Evolutionary conservation across 2,329 filamentous ascomycete species (phyloP), one percentile per base, ranked within the genome.

Genomic region (Colletotrichum sp.): DNA sequence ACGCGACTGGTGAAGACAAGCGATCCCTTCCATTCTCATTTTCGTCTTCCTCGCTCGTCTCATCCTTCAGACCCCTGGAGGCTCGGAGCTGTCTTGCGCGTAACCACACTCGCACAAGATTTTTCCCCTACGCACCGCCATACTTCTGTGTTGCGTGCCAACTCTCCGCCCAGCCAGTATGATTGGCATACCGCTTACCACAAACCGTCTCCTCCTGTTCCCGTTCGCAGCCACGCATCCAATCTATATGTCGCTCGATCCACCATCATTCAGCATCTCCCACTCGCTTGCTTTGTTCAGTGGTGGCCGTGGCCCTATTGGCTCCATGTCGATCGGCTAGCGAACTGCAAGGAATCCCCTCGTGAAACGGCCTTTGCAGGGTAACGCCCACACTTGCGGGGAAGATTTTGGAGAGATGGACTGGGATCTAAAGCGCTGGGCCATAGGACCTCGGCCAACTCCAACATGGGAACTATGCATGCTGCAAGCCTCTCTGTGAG

Each of bases 341-440:
- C 21, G 28, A 62, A 57, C 24, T 28, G 44, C 66, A 76, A 44
- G 66, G 72, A 64, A 59, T 36, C 26, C 36, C 60, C 60, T 64
- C 67, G 30, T 67, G 66, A 68, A 75, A 76, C 72, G 66, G 21
- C 16, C 49, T 75, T 32, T 65, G 71, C 65, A 70, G 49, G 65
- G 74, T 55, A 16, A 52, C 21, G n/a, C 34, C 39, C 44, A 76
- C 60, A 34, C 18, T 26, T 67, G 71, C 66, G 60, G 72, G 66
- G 66, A 24, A 55, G 49, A 73, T 36, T 69, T 24, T 44, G n/a
- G 21, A 64, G 16, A 39, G 64, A 52, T 60, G 44, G 49, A 65
- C 59, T 52, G 57, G 73, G 44, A 60, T 69, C 64, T 44, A 24
- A 44, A 24, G 21, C 55, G 39, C 30, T 59, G 63, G 69, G 28